phyloP scores from a whole-genome alignment of 2,329 filamentous ascomycete genomes.

The Monilinia laxa region DNA sequence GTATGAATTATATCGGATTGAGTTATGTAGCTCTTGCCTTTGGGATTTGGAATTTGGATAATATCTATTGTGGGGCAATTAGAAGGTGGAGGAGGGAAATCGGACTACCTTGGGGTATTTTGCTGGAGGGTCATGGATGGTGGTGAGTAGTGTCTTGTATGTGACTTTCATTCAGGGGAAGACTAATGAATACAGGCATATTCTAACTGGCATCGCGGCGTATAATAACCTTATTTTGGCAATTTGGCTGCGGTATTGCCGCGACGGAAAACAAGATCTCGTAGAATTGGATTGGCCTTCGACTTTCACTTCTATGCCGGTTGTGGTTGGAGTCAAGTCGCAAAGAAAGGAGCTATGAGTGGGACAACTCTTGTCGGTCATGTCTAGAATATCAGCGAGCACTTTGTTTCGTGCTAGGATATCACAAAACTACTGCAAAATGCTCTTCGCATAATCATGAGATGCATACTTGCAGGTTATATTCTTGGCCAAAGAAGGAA shows the following conservation, averaged over 20 bases:
- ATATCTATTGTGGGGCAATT: neutral
- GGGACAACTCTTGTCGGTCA: too few relatives aligned
- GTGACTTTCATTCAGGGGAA: too few relatives aligned
- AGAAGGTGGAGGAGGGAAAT: conserved; percentile 1
- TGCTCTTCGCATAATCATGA: too few relatives aligned
- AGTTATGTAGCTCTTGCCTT: conserved; percentile 1
- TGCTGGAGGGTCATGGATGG: conserved; percentile 3
- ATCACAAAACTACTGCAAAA: too few relatives aligned
- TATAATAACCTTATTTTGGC: neutral
- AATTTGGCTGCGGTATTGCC: conserved; percentile 8
- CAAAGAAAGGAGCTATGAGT: neutral
- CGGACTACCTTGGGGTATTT: neutral
- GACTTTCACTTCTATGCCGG: neutral
- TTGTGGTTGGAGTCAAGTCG: neutral
- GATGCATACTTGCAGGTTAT: too few relatives aligned
- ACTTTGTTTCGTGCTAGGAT: too few relatives aligned
- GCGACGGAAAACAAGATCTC: conserved; percentile 8
- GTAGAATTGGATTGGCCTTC: conserved; percentile 11
- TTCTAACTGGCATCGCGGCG: neutral
- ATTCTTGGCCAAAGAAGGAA: too few relatives aligned
- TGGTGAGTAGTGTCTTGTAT: neutral
- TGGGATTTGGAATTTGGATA: conserved; percentile 11
- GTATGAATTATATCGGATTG: neutral
- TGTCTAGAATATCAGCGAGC: too few relatives aligned
- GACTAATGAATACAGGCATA: conserved; percentile 1